Conservation (phyloP, 2,329 filamentous ascomycete species). For the Ophiostoma pallidulum region DNA sequence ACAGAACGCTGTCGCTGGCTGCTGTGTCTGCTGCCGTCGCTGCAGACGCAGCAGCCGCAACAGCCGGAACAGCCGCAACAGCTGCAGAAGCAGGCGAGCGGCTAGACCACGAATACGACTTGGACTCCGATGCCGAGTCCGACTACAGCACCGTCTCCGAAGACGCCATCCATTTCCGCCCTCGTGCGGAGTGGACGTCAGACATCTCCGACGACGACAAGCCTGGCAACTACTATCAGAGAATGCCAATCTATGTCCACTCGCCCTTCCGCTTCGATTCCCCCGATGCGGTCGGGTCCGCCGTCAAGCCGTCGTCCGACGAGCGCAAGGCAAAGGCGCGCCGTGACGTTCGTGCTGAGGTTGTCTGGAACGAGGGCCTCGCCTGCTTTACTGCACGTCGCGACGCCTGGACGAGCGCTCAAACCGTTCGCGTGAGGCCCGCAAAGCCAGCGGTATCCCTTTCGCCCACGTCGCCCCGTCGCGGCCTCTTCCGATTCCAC, state of each 20-base stretch:
- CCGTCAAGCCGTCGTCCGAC: slow-evolving; percentile 32
- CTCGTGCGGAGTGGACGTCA: slow-evolving; percentile 47
- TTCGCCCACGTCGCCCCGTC: slow-evolving; percentile 35
- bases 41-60: neutral
- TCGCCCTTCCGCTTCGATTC: slow-evolving; percentile 44
- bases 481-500: slow-evolving; percentile 41
- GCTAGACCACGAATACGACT: slow-evolving; percentile 27
- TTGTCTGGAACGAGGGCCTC: slow-evolving; percentile 71
- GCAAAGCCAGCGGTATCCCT: slow-evolving; percentile 29
- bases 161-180: slow-evolving; percentile 39
- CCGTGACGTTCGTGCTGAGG: slow-evolving; percentile 52
- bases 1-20: neutral
- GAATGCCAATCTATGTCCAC: slow-evolving; percentile 18
- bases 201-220: slow-evolving; percentile 44
- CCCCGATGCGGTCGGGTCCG: slow-evolving; percentile 36
- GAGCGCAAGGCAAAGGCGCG: slow-evolving; percentile 47
- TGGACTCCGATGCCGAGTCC: slow-evolving; percentile 37
- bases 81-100: neutral
- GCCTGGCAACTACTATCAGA: slow-evolving; percentile 17
- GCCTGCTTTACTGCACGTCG: slow-evolving; percentile 69
- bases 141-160: slow-evolving; percentile 50
- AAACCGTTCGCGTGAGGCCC: slow-evolving; percentile 44
- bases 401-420: slow-evolving; percentile 78
- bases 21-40: slow-evolving; percentile 9
- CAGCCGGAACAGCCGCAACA: neutral